phyloP scores from a whole-genome alignment of 352 stramenopile species.

The Pythium scleroteichum region DNA sequence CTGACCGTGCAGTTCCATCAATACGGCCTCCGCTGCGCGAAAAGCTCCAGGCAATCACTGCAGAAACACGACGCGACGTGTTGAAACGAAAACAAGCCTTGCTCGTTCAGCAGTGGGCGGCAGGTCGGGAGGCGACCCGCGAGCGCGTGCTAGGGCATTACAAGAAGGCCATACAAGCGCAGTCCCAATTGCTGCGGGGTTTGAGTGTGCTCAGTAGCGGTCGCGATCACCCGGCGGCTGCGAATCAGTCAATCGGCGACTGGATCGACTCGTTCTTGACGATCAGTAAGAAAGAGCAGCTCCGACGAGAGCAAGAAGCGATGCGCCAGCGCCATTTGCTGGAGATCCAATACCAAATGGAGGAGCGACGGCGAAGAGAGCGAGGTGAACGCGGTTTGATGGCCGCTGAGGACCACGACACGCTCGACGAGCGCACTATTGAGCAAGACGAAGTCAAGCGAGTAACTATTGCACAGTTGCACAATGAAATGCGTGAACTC shows the following conservation, averaged over 20 bases:
- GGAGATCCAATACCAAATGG: conserved; percentile 45
- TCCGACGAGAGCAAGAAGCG: conserved; percentile 35
- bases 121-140: neutral
- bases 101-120: neutral
- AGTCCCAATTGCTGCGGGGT: conserved; percentile 34
- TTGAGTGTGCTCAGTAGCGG: conserved; percentile 40
- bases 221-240: conserved; percentile 40
- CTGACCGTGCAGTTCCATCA: neutral
- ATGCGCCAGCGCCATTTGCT: conserved; percentile 43
- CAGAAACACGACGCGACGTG: neutral
- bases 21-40: conserved; percentile 7
- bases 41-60: conserved; percentile 13
- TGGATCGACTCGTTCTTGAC: conserved; percentile 65
- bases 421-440: conserved; percentile 29
- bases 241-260: conserved; percentile 39
- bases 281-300: conserved; percentile 46
- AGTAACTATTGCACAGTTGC: conserved; percentile 28
- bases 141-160: conserved; percentile 25
- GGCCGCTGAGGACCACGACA: conserved; percentile 44
- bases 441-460: conserved; percentile 19
- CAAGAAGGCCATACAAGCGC: conserved; percentile 33
- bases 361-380: conserved; percentile 40
- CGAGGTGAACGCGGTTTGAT: conserved; percentile 42
- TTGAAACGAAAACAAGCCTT: neutral
- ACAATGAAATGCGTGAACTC: conserved; percentile 34